Conservation (phyloP, 345 rosid species). For the Gossypium ekmanianum region DNA sequence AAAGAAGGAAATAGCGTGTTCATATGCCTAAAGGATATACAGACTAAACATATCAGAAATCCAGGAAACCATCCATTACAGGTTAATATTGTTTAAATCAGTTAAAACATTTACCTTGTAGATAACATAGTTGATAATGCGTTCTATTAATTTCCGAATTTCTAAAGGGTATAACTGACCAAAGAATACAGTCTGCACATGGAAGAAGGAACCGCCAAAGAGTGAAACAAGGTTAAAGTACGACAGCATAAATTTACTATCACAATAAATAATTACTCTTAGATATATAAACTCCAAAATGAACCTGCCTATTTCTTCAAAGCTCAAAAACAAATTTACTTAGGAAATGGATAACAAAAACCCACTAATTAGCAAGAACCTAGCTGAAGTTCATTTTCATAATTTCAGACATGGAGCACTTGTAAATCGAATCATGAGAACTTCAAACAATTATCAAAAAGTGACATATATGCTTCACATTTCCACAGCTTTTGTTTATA, state of each 20-base stretch:
- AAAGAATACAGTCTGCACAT: conserved; percentile 79
- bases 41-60: neutral
- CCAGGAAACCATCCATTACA: neutral
- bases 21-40: neutral
- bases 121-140: conserved; percentile 81
- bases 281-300: neutral
- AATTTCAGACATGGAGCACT: neutral
- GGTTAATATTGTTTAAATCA: neutral
- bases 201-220: conserved; percentile 12
- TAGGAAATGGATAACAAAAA: neutral
- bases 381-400: neutral
- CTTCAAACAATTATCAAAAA: neutral
- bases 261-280: neutral
- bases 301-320: neutral
- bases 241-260: neutral
- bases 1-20: neutral
- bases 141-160: conserved; percentile 72
- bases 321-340: neutral
- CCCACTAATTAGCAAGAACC: neutral
- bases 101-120: conserved; percentile 67
- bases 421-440: neutral
- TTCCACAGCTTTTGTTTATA: neutral
- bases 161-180: conserved; percentile 72
- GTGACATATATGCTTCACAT: neutral
- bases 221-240: neutral